phyloP scores from a whole-genome alignment of 768 basidiomycete genomes.

The Suillus discolor region DNA sequence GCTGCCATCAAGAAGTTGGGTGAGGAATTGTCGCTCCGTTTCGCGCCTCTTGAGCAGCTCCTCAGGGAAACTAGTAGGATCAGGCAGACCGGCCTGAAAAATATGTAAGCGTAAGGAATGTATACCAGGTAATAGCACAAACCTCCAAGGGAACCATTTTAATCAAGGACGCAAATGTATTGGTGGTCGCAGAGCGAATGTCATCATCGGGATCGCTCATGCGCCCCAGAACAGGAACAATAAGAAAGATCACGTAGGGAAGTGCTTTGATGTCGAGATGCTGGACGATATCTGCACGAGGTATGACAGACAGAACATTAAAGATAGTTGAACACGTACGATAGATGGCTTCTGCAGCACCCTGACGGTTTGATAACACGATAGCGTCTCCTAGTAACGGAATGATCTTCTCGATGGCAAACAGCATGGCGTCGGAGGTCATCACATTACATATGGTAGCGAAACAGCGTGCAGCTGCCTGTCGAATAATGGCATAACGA shows the following conservation, averaged over 20 bases:
- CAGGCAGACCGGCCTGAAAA: slow-evolving; percentile 88
- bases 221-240: slow-evolving; percentile 93
- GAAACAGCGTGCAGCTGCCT: slow-evolving; percentile 84
- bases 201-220: slow-evolving; percentile 97
- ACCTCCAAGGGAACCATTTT: slow-evolving; percentile 99
- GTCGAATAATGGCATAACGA: slow-evolving; percentile 86
- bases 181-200: slow-evolving; percentile 92
- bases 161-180: slow-evolving; percentile 94
- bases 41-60: slow-evolving; percentile 86
- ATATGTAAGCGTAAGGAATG: not conserved
- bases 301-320: slow-evolving; percentile 16
- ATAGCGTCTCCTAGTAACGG: slow-evolving; percentile 82
- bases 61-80: slow-evolving; percentile 89
- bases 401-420: slow-evolving; percentile 83
- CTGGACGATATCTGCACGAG: slow-evolving; percentile 78
- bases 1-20: slow-evolving; percentile 90
- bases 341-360: slow-evolving; percentile 87
- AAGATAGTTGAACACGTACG: slow-evolving; percentile 56
- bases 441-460: slow-evolving; percentile 87
- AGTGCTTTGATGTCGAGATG: slow-evolving; percentile 91
- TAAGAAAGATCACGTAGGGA: slow-evolving; percentile 95
- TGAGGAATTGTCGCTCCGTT: slow-evolving; percentile 87
- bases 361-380: slow-evolving; percentile 77
- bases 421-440: slow-evolving; percentile 83
- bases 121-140: slow-evolving; percentile 18